These are phyloP conservation scores for Coniochaeta sp. DNA, from an alignment of 2,329 filamentous ascomycete genomes.

Conservation along the genomic window DNA sequence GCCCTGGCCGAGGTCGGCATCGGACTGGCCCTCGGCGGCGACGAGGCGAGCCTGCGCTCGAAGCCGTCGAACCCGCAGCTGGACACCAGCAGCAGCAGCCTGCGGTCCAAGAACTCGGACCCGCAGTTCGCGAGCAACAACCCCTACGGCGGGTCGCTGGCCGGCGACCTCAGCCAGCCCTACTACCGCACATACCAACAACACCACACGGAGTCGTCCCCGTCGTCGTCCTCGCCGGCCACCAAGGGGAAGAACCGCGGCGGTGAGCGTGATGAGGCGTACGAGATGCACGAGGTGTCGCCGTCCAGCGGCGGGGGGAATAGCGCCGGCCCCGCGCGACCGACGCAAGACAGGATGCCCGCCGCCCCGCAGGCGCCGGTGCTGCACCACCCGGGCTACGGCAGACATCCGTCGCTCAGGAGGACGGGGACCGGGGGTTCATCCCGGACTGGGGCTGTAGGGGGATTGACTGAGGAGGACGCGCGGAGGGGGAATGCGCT, in stretches of 20 bases:
- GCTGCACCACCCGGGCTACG: slow-evolving; percentile 39
- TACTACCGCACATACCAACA: slow-evolving; percentile 6
- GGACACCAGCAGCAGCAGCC: slow-evolving; percentile 17
- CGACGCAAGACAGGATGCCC: slow-evolving; percentile 16
- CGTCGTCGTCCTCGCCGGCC: slow-evolving; percentile 13
- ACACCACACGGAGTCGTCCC: slow-evolving; percentile 12
- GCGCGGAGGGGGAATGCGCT: slow-evolving; percentile 7
- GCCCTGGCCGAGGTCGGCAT: slow-evolving; percentile 25
- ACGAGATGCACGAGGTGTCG: slow-evolving; percentile 40
- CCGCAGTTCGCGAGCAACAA: slow-evolving; percentile 5
- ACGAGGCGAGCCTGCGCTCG: slow-evolving; percentile 22
- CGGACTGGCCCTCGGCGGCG: slow-evolving; percentile 35
- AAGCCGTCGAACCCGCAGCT: slow-evolving; percentile 20
- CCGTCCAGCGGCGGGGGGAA: slow-evolving; percentile 4
- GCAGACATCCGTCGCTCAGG: slow-evolving; percentile 21
- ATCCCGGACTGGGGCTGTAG: background rate
- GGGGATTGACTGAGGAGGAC: slow-evolving; percentile 12
- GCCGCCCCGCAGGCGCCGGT: slow-evolving; percentile 27
- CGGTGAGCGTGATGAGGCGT: slow-evolving; percentile 27
- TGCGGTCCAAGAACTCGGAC: slow-evolving; percentile 18
- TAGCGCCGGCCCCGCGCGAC: slow-evolving; percentile 9
- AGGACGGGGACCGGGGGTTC: slow-evolving; percentile 13
- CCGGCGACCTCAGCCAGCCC: background rate
- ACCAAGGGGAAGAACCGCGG: slow-evolving; percentile 34
- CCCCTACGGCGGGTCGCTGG: background rate